Conservation (phyloP, 2,329 filamentous ascomycete species). For the Beauveria scarabaeidicola region DNA sequence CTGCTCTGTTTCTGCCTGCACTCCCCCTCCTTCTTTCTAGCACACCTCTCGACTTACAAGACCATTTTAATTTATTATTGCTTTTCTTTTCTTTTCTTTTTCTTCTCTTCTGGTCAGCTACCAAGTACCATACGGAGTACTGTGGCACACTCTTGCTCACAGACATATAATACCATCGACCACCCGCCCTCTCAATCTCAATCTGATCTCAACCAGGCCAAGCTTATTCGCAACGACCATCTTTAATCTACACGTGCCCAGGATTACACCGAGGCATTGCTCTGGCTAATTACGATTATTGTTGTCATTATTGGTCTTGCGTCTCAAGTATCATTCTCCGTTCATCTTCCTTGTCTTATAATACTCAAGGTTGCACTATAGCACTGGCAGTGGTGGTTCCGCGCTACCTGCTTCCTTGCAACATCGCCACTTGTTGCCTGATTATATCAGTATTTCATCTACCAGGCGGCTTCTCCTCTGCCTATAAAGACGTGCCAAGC, state of each 20-base stretch:
- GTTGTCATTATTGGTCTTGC: not conserved
- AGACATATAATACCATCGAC: constrained; percentile 8
- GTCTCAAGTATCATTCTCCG: not conserved
- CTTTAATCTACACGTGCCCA: not conserved
- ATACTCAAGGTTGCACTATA: constrained; percentile 1
- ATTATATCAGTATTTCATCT: not conserved
- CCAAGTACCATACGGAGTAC: not conserved
- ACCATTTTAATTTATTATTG: not conserved
- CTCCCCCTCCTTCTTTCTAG: not conserved
- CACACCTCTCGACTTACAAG: constrained; percentile 8
- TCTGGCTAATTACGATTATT: not conserved
- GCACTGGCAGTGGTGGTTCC: not conserved
- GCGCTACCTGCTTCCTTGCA: not conserved
- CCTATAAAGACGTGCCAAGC: not conserved
- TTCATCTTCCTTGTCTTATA: not conserved
- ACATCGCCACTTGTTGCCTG: not conserved
- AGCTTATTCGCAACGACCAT: not conserved
- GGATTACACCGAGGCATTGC: not conserved
- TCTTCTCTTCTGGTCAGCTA: not conserved
- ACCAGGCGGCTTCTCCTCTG: not conserved
- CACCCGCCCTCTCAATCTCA: constrained; percentile 5
- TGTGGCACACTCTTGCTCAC: constrained; percentile 4
- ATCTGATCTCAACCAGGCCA: constrained; percentile 2
- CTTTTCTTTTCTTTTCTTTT: not conserved
- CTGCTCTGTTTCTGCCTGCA: not conserved